A percentile compares a stretch with the other conserved stretches of the same genome.
Conservation (phyloP, 257 asterid species). For the Haberlea rhodopensis region DNA sequence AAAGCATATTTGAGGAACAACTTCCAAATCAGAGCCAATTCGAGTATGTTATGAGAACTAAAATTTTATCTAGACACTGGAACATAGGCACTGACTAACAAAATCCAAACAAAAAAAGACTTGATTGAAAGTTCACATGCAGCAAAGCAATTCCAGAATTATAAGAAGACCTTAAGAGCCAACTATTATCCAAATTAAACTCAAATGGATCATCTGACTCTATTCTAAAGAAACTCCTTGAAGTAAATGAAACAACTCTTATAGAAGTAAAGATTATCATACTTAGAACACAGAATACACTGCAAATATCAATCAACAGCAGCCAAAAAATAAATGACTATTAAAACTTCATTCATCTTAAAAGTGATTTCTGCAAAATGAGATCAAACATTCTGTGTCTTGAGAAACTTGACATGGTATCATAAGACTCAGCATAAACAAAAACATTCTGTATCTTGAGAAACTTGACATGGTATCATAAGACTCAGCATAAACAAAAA, state of each 20-base stretch:
- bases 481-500: neutral
- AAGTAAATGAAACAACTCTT: neutral
- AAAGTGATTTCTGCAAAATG: neutral
- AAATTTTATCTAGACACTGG: neutral
- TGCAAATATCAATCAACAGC: neutral
- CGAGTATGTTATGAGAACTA: neutral
- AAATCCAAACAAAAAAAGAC: no score
- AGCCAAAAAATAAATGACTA: neutral
- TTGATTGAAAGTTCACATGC: neutral
- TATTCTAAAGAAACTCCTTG: slow-evolving; percentile 6
- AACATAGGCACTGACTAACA: no score
- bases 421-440: neutral
- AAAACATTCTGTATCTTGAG: neutral
- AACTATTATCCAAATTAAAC: neutral
- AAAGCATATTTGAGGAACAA: neutral
- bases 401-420: neutral
- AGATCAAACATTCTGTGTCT: slow-evolving; percentile 1
- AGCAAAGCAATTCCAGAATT: neutral
- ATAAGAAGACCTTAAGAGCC: neutral
- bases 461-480: neutral
- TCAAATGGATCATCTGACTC: neutral
- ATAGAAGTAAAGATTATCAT: neutral
- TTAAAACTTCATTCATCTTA: neutral
- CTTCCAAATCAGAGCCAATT: neutral
- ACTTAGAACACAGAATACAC: neutral